Percentiles rank a stretch among this genome's conserved stretches.
phyloP scores from a whole-genome alignment of 768 basidiomycete species.

The Cyathus striatus region DNA sequence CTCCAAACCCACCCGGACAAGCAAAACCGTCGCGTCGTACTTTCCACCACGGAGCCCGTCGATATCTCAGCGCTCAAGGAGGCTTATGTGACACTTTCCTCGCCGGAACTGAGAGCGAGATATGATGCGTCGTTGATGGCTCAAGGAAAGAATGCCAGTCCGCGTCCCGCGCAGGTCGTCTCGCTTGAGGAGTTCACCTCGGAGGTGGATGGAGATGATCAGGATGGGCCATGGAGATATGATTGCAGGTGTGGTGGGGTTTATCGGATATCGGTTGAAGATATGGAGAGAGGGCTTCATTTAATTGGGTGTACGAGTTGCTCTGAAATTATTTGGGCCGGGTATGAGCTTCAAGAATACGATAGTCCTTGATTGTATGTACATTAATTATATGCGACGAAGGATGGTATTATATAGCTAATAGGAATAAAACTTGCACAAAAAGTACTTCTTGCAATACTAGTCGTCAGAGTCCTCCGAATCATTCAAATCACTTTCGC shows the following conservation, averaged over 20 bases:
- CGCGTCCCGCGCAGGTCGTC: constrained; percentile 72
- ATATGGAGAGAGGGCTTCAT: constrained; percentile 70
- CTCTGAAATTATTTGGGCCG: constrained; percentile 84
- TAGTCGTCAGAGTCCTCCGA: too few species aligned
- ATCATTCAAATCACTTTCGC: too few species aligned
- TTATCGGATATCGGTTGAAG: constrained; percentile 50
- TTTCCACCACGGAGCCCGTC: constrained; percentile 13
- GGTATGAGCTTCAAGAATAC: constrained; percentile 55
- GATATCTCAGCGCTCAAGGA: constrained; percentile 61
- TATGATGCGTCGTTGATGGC: constrained; percentile 37
- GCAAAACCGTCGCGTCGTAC: constrained; percentile 8
- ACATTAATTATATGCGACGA: too few species aligned
- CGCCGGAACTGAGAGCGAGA: constrained; percentile 36
- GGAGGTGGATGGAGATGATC: constrained; percentile 15
- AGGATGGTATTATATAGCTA: too few species aligned
- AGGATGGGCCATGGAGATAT: constrained; percentile 46
- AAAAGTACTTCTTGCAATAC: too few species aligned
- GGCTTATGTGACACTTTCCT: constrained; percentile 61
- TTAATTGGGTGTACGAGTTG: constrained; percentile 70
- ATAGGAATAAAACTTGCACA: too few species aligned
- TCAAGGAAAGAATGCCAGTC: constrained; percentile 17
- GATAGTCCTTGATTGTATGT: too few species aligned
- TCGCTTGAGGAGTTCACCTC: constrained; percentile 72
- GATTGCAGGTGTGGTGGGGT: constrained; percentile 70
- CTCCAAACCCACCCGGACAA: constrained; percentile 58